These are phyloP conservation scores for Lactarius evosmus DNA, from an alignment of 768 basidiomycete species.

Conservation along the genomic window DNA sequence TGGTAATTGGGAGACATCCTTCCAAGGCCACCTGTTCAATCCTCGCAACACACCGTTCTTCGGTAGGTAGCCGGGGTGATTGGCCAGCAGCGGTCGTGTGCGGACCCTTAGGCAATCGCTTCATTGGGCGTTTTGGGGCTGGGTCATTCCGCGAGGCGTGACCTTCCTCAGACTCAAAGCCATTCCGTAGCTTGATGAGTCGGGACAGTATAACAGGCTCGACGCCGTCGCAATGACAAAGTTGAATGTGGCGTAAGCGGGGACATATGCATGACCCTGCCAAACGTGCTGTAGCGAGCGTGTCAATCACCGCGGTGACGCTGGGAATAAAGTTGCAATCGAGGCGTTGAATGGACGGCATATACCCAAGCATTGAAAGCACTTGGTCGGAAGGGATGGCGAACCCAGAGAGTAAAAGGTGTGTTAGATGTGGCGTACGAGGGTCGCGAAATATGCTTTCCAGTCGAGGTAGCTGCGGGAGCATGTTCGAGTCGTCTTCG, in stretches of 20 bases:
- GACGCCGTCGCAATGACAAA: constrained; percentile 23
- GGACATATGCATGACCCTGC: constrained; percentile 13
- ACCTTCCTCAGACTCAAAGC: not conserved
- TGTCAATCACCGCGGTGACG: constrained; percentile 8
- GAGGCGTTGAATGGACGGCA: constrained; percentile 24
- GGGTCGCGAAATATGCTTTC: constrained; percentile 27
- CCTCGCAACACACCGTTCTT: not conserved
- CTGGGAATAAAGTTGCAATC: constrained; percentile 24
- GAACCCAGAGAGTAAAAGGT: constrained; percentile 22
- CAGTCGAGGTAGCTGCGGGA: constrained; percentile 15
- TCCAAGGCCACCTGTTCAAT: constrained; percentile 8
- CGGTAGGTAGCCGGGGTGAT: not conserved
- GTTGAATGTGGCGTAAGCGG: constrained; percentile 15
- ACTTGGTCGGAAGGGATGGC: constrained; percentile 15
- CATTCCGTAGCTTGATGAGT: constrained; percentile 23
- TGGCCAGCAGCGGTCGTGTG: not conserved
- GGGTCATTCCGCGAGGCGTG: not conserved
- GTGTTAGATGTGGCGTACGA: constrained; percentile 22
- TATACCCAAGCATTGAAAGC: constrained; percentile 21
- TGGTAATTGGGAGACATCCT: constrained; percentile 8
- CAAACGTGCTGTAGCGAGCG: constrained; percentile 14
- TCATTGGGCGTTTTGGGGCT: not conserved
- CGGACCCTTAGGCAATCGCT: constrained; percentile 3
- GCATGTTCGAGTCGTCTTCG: not conserved
- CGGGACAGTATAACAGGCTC: constrained; percentile 1